Conservation (phyloP, 208 protist genomes). For the Acanthamoeba sp. region DNA sequence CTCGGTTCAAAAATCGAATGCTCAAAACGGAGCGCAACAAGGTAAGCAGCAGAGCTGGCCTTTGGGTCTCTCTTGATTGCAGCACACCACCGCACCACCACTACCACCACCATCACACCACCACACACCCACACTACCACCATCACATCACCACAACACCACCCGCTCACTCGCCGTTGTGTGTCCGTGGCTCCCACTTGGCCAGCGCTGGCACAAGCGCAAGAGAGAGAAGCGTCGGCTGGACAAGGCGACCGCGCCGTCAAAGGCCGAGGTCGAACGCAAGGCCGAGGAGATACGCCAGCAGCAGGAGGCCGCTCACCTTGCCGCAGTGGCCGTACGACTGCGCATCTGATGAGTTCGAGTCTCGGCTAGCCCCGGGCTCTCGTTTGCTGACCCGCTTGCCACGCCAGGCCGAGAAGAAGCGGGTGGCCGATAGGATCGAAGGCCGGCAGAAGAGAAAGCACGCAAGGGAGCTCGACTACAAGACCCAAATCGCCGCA, state of each 20-base stretch:
- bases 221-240: background rate
- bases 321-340: background rate
- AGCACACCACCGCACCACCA: no score
- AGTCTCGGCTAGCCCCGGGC: background rate
- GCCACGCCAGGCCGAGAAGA: slow-evolving; percentile 1
- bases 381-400: background rate
- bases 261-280: background rate
- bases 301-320: background rate
- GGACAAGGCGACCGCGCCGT: background rate
- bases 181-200: background rate
- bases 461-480: background rate
- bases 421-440: background rate
- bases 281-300: background rate
- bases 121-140: no score
- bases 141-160: no score
- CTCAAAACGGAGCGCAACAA: slow-evolving; percentile 25
- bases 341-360: no score
- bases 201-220: background rate
- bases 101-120: no score
- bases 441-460: background rate
- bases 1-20: slow-evolving; percentile 27
- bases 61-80: background rate
- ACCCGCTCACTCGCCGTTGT: background rate
- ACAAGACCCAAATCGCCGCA: slow-evolving; percentile 14
- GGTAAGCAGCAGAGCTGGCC: background rate